These are phyloP conservation scores for Lithospermum erythrorhizon DNA, from an alignment of 257 asterid species.

Conservation along the genomic window DNA sequence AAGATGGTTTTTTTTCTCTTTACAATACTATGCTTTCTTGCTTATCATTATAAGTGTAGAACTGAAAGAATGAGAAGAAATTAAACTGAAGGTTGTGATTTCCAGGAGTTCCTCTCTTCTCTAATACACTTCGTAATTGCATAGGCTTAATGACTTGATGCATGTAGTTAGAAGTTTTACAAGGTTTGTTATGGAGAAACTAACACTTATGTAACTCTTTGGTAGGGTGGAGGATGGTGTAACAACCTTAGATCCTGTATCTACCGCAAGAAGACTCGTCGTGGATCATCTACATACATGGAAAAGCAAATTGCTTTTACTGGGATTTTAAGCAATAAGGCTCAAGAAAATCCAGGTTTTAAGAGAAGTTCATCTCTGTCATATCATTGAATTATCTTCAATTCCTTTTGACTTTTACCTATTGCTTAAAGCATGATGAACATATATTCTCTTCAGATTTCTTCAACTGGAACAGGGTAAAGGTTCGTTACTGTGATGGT, in stretches of 20 bases:
- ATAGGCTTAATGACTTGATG: neutral
- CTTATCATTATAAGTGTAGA: no score
- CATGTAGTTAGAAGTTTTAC: neutral
- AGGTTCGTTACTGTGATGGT: slow-evolving; percentile 92
- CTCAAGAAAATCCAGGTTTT: slow-evolving; percentile 87
- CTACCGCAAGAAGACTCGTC: slow-evolving; percentile 68
- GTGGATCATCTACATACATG: slow-evolving; percentile 73
- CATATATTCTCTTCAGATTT: slow-evolving; percentile 42
- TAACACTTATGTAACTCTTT: slow-evolving; percentile 1
- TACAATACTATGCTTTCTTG: no score
- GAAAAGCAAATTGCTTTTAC: slow-evolving; percentile 63
- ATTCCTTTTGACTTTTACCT: neutral
- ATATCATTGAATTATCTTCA: neutral
- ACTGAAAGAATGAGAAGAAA: no score
- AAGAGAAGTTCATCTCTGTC: neutral
- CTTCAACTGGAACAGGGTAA: slow-evolving; percentile 94
- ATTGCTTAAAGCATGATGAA: neutral
- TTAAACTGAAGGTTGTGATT: no score
- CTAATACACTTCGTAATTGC: neutral
- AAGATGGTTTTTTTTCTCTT: no score
- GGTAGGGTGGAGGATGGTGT: slow-evolving; percentile 99
- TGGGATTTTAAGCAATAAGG: slow-evolving; percentile 78
- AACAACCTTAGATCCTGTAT: slow-evolving; percentile 59
- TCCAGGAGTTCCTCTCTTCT: no score
- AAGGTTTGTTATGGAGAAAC: neutral